phyloP scores from a whole-genome alignment of 2,329 filamentous ascomycete species.

The Aspergillus ochraceus region DNA sequence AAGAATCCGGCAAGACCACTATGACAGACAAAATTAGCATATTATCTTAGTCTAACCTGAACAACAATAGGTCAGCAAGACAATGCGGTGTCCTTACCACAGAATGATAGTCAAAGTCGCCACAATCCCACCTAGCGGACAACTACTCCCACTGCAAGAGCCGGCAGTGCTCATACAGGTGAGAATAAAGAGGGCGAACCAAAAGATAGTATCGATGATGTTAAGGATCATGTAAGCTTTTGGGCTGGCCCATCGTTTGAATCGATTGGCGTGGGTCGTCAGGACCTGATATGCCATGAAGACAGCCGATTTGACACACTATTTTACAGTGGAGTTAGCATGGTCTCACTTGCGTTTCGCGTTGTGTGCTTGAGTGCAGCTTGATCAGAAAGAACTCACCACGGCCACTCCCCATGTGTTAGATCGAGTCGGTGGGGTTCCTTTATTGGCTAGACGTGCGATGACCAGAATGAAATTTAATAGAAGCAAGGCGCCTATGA shows the following conservation, averaged over 20 bases:
- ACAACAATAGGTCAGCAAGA: too few relatives aligned
- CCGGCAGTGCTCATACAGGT: constrained; percentile 18
- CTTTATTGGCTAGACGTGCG: constrained; percentile 19
- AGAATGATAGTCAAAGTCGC: constrained; percentile 14
- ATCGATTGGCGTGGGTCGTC: constrained; percentile 16
- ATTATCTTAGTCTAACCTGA: too few relatives aligned
- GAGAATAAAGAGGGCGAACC: constrained; percentile 26
- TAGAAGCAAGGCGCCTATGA: constrained; percentile 9
- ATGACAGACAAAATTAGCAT: too few relatives aligned
- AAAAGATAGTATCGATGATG: constrained; percentile 26
- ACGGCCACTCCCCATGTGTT: constrained; percentile 26
- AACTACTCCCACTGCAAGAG: constrained; percentile 13
- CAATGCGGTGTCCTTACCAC: constrained; percentile 11
- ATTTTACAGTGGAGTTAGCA: too few relatives aligned
- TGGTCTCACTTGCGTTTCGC: too few relatives aligned
- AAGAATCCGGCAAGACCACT: constrained; percentile 14
- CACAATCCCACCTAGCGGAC: constrained; percentile 20
- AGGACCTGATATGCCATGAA: constrained; percentile 24
- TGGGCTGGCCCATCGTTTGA: constrained; percentile 23
- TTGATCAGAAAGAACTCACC: background rate
- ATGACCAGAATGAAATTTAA: constrained; percentile 21
- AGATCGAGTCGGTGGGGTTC: constrained; percentile 14
- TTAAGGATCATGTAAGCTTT: constrained; percentile 23
- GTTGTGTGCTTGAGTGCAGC: too few relatives aligned
- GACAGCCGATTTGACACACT: constrained; percentile 25